phyloP scores from a whole-genome alignment of 805 yeast genomes.

The Ogataea populi-albae region DNA sequence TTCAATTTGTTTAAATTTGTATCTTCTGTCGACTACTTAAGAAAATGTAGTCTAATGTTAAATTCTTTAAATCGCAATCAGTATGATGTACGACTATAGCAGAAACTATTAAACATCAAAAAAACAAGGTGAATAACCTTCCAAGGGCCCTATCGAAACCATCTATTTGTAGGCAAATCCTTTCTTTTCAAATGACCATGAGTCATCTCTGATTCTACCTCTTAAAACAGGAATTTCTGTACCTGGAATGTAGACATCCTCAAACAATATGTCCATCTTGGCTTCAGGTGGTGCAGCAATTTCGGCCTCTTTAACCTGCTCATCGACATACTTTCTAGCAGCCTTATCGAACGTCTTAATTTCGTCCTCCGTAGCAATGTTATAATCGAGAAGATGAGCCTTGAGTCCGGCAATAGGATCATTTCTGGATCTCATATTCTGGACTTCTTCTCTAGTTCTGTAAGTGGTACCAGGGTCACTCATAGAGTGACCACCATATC shows the following conservation, averaged over 20 bases:
- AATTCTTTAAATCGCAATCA: no score
- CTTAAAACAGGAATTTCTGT: slow-evolving; percentile 88
- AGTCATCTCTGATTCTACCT: slow-evolving; percentile 95
- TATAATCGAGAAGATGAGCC: slow-evolving; percentile 75
- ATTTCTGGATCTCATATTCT: slow-evolving; percentile 97
- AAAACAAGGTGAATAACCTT: no score
- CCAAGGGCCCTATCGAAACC: neutral
- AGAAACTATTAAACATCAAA: no score
- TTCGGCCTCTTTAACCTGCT: slow-evolving; percentile 92
- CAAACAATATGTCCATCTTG: slow-evolving; percentile 88
- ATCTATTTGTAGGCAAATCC: slow-evolving; percentile 38
- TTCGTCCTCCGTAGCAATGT: slow-evolving; percentile 91
- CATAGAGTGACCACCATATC: slow-evolving; percentile 99
- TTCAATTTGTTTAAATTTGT: slow-evolving; percentile 1
- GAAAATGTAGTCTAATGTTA: no score
- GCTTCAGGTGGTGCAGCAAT: slow-evolving; percentile 95
- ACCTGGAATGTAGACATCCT: slow-evolving; percentile 95
- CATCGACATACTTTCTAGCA: slow-evolving; percentile 93
- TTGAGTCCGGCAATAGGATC: slow-evolving; percentile 98
- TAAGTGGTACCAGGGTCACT: slow-evolving; percentile 99
- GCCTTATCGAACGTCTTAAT: slow-evolving; percentile 92
- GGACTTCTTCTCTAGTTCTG: slow-evolving; percentile 99
- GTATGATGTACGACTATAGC: no score
- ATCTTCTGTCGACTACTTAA: no score
- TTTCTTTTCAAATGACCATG: slow-evolving; percentile 57